Base-by-base conservation (phyloP, 768 basidiomycete genomes). In the Psilocybe sp. region DNA sequence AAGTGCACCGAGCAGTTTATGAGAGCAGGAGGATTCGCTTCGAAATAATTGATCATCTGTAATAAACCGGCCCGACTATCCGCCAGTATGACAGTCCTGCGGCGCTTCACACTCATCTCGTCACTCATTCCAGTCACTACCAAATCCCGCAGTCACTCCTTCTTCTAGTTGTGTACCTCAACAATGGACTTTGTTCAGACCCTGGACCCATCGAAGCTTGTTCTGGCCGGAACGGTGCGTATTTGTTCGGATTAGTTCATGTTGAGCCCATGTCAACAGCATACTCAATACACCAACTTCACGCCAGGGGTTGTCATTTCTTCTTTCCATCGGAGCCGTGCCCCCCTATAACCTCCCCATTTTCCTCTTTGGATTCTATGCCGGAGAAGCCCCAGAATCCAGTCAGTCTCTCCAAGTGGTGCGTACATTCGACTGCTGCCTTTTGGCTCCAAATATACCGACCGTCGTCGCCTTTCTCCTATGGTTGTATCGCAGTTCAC, bases 271-370 rank as follows among this genome's bases (percentile, higher is more conserved):
- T 19, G 16, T 44, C 16, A 2, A 14, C 23, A 28, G 7, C 23
- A 28, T 20, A 41, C 28, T 18, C 19, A 23, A 13, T 15, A 34
- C 8, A 28, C 34, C 12, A 8, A 8, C 15, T 15, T 10, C 1
- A 19, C 16, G 44, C 16, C 43, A 90, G 89, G 73, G 68, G 20
- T 66, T 92, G 20, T 83, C 88, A 12, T 84, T 88, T 54, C 43
- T 75, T 40, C 69, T 80, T 40, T 72, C 73, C 39, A 73, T 84
- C 4, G 87, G 82, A 61, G 55, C 70, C 0, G 68, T 80, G 0
- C 87, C 89, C 1, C 62, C 74, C 1, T 93, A 93, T 65, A 93
- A 93, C 62, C 72, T 93, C 16, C 83, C 91, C n/a, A 73, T 93
- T 46, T 86, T 90, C 55, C 74, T 93, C 19, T 92, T 91, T 53